Base-by-base conservation (phyloP, 2,329 filamentous ascomycete species). In the Tolypocladium sp. region DNA sequence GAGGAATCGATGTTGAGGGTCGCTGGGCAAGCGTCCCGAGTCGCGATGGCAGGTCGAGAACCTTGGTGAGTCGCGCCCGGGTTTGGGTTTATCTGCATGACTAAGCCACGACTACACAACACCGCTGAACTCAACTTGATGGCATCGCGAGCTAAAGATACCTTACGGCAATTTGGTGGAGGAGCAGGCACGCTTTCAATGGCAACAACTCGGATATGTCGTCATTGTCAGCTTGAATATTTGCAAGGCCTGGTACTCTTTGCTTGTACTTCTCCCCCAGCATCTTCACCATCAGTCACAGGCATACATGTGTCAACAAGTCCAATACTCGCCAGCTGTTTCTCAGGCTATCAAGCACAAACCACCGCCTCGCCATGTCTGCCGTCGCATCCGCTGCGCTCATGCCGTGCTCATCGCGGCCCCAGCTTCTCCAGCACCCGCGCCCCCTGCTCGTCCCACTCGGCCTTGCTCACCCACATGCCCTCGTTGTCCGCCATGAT, bases 401-500 rank as follows among this genome's bases (percentile, higher is more conserved):
- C 22, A 13, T 27, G 53, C 33, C 12, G 10, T 9, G 9, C 58
- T 66, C 82, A 94, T 84, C 93, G 87, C 56, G 92, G 91, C 17
- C 94, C 94, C 68, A 99, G 80, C 82, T 97, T 99, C 79, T 95
- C 91, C 71, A 99, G 77, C 61, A 90, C 87, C 60, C 89, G 83
- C 42, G 89, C 73, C 44, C 94, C 94, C 73, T 97, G 89, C 77
- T 99, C 94, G 70, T 94, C 84, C 94, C 94, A 99, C 77, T 99
- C 94, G 70, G 90, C 83, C 82, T 96, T 96, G 67, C 89, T 90
- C 70, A 99, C 92, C 94, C 94, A 99, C 94, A 97, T 97, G 73
- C 88, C 90, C 74, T 97, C 91, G 79, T 97, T 97, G 77, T 97
- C 92, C 53, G 94, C 92, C 89, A 99, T 97, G 75, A 99, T 95